phyloP scores from a whole-genome alignment of 2,329 filamentous ascomycete genomes.

The Dothiorella sarmentorum region DNA sequence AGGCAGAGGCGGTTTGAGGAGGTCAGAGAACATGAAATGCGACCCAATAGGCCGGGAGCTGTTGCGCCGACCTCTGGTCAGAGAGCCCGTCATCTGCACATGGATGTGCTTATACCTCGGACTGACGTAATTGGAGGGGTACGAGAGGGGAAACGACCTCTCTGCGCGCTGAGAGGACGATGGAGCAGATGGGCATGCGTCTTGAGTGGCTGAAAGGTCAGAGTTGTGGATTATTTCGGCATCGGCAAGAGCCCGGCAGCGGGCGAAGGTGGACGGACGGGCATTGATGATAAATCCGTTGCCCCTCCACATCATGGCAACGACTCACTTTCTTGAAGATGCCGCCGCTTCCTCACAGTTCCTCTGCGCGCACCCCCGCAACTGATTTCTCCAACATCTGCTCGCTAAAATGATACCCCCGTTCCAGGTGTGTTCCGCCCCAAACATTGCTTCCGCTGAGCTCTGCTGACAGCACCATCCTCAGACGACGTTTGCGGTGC shows the following conservation, averaged over 20 bases:
- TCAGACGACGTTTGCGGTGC: constrained; percentile 91
- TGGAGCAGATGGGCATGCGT: background rate
- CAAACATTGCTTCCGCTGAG: background rate
- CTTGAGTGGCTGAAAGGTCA: background rate
- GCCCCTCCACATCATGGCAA: constrained; percentile 14
- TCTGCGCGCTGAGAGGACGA: background rate
- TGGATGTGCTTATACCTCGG: background rate
- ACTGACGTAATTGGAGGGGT: constrained; percentile 1
- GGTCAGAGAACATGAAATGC: background rate
- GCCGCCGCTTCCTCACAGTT: background rate
- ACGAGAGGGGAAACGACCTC: background rate
- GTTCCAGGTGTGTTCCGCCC: constrained; percentile 28
- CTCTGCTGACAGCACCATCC: background rate
- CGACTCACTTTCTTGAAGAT: constrained; percentile 17
- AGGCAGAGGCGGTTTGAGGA: background rate
- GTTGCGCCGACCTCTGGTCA: background rate
- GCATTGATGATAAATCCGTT: constrained; percentile 13
- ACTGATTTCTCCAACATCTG: background rate
- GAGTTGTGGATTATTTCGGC: too few relatives aligned
- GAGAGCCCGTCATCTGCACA: background rate
- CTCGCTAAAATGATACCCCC: constrained; percentile 18
- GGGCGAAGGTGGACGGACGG: too few relatives aligned
- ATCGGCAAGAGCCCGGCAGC: background rate
- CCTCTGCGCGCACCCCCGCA: background rate
- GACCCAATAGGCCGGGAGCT: background rate